Evolutionary conservation across 345 rosid genomes (phyloP).

Genomic region (Aquilaria malaccensis): DNA sequence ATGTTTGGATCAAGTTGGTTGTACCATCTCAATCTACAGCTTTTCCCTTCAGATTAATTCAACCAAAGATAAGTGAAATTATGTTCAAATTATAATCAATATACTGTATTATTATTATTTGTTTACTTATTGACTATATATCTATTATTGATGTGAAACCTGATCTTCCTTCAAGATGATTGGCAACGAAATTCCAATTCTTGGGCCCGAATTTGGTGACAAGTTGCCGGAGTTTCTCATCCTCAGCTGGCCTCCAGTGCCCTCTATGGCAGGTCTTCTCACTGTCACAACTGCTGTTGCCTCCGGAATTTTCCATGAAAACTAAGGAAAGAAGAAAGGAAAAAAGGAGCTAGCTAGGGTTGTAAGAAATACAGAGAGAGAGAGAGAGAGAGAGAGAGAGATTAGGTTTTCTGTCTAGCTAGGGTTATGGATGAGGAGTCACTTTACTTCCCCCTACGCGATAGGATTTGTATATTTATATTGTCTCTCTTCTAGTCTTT

Average conservation of each 20-base stretch:
- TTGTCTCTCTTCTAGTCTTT: neutral
- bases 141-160: slow-evolving; percentile 19
- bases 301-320: slow-evolving; percentile 27
- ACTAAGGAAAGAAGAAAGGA: neutral
- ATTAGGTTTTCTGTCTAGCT: slow-evolving; percentile 19
- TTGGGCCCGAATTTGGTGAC: slow-evolving; percentile 50
- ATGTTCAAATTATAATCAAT: neutral
- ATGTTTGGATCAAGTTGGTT: slow-evolving; percentile 64
- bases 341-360: neutral
- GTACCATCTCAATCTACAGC: slow-evolving; percentile 69
- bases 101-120: neutral
- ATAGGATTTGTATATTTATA: slow-evolving; percentile 11
- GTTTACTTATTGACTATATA: neutral
- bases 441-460: slow-evolving; percentile 28
- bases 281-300: slow-evolving; percentile 23
- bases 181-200: slow-evolving; percentile 61
- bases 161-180: slow-evolving; percentile 54
- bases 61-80: neutral
- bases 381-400: slow-evolving; percentile 7
- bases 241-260: slow-evolving; percentile 66
- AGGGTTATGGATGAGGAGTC: slow-evolving; percentile 40
- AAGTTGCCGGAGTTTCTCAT: slow-evolving; percentile 45
- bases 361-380: slow-evolving; percentile 3
- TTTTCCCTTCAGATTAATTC: slow-evolving; percentile 33
- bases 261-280: slow-evolving; percentile 48